These are phyloP conservation scores for Peniophora sp. DNA, from an alignment of 1,284 basidiomycete species.

Conservation along the genomic window DNA sequence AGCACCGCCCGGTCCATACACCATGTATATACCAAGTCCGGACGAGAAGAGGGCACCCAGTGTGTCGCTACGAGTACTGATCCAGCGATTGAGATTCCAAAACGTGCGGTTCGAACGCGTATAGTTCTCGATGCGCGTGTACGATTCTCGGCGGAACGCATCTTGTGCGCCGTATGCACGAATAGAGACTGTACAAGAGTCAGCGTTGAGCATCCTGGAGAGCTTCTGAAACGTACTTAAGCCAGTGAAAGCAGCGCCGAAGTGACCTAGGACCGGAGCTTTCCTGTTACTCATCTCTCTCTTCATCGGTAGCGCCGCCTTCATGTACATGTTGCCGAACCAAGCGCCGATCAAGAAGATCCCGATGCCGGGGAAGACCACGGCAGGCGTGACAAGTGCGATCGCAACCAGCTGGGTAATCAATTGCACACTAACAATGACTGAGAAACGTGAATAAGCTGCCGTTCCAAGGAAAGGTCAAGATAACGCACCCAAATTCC, in stretches of 20 bases:
- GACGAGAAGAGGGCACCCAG: slow-evolving; percentile 45
- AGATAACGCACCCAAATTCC: slow-evolving; percentile 13
- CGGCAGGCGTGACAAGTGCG: slow-evolving; percentile 35
- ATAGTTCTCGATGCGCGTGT: slow-evolving; percentile 39
- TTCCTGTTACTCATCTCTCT: slow-evolving; percentile 65
- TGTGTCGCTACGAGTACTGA: slow-evolving; percentile 43
- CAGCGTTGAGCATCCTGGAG: no score
- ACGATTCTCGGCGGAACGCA: slow-evolving; percentile 37
- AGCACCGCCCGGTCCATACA: slow-evolving; percentile 30
- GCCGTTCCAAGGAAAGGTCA: slow-evolving; percentile 20
- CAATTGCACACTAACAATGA: slow-evolving; percentile 22
- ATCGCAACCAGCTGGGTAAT: slow-evolving; percentile 35
- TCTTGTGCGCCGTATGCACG: slow-evolving; percentile 50
- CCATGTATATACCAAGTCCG: slow-evolving; percentile 43
- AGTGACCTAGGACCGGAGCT: slow-evolving; percentile 61
- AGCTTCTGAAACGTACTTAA: slow-evolving; percentile 21
- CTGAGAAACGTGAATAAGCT: slow-evolving; percentile 13
- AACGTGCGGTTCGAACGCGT: slow-evolving; percentile 36
- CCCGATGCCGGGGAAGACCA: slow-evolving; percentile 28
- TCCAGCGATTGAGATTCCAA: slow-evolving; percentile 55
- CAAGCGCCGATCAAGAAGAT: slow-evolving; percentile 37
- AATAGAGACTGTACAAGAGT: slow-evolving; percentile 33
- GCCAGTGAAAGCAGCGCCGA: slow-evolving; percentile 61
- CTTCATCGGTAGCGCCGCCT: slow-evolving; percentile 72
- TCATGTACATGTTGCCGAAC: slow-evolving; percentile 51